Percentiles rank a stretch among this genome's conserved stretches.
These are phyloP conservation scores for Xylaria sp. DNA, from an alignment of 2,329 filamentous ascomycete species.

Conservation along the genomic window DNA sequence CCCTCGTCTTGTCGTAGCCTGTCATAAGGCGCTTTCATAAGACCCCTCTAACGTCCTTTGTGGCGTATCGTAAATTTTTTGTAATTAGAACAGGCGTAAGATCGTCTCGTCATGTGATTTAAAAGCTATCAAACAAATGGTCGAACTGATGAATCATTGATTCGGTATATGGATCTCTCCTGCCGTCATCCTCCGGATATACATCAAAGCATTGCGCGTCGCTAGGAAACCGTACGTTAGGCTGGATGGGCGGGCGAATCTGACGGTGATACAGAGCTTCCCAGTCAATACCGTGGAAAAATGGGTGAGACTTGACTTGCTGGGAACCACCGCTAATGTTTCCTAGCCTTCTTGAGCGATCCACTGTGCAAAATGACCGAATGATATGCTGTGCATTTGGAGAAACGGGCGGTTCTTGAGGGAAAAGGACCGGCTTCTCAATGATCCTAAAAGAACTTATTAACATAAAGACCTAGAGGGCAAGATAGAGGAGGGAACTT, in stretches of 20 bases:
- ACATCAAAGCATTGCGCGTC: conserved; percentile 85
- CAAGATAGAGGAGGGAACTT: conserved; percentile 44
- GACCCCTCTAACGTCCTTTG: not conserved
- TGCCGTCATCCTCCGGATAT: conserved; percentile 79
- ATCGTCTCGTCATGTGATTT: conserved; percentile 31
- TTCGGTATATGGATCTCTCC: conserved; percentile 72
- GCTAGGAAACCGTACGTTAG: conserved; percentile 75
- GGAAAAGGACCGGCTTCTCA: conserved; percentile 79
- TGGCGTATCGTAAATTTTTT: not conserved
- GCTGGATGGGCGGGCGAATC: conserved; percentile 76
- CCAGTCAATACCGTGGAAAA: conserved; percentile 80
- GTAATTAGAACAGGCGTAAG: conserved; percentile 15
- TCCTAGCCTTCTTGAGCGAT: conserved; percentile 79
- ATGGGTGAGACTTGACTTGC: conserved; percentile 78
- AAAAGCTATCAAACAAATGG: conserved; percentile 77
- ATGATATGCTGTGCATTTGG: conserved; percentile 78
- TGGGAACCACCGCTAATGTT: conserved; percentile 80
- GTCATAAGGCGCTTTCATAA: not conserved
- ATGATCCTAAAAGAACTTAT: conserved; percentile 70
- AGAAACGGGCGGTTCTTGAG: conserved; percentile 72
- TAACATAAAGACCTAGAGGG: conserved; percentile 26
- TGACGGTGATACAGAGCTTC: conserved; percentile 73
- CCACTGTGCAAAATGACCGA: conserved; percentile 78
- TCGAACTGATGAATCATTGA: conserved; percentile 78
- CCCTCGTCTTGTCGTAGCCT: not conserved